Evolutionary conservation across 257 asterid genomes (phyloP), one percentile per base, ranked within the genome.

Genomic region (Nicotiana obtusifolia): DNA sequence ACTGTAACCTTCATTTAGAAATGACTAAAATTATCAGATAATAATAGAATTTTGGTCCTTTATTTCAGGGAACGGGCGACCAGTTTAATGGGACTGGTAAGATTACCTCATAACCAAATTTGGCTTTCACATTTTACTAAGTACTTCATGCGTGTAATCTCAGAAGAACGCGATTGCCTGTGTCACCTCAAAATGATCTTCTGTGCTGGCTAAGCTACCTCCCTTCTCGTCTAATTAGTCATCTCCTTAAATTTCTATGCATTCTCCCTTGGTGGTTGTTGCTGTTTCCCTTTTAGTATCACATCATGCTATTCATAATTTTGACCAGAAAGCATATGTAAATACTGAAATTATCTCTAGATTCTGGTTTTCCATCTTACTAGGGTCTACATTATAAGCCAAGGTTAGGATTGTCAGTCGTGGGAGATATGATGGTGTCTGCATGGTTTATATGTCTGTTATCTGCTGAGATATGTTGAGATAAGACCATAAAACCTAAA

Each of bases 21-120:
- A 19, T 62, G 62, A 47, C 79, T 4, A 49, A 24, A 2, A 64
- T 80, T 64, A 80, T 11, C 22, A 47, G 64, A 52, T 80, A 24
- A n/a, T 67, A 80, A 49, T 26, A 3, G 47, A 47, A 67, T 44
- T 44, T 17, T 10, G 16, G 16, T 35, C 7, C 37, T 80, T 75
- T 83, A 81, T 91, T 84, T 83, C 97, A 93, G 99, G 98, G 97
- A 75, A 69, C 87, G 22, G 93, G 92, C 81, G 91, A 89, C 82
- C 93, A 90, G 84, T 86, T 30, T 77, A 85, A 92, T 85, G 95
- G 91, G 88, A 86, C 61, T 81, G 88, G 78, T 85, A 81, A 71
- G 88, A 60, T 82, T 84, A 71, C 20, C 69, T 79, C 26, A 49
- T 49, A 53, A 24, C 10, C 62, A 73, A 47, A 49, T 73, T 73